Percentiles rank a stretch among this genome's conserved stretches.
Conservation (phyloP, 441 rosid genomes). For the Populus trichocarpa region DNA sequence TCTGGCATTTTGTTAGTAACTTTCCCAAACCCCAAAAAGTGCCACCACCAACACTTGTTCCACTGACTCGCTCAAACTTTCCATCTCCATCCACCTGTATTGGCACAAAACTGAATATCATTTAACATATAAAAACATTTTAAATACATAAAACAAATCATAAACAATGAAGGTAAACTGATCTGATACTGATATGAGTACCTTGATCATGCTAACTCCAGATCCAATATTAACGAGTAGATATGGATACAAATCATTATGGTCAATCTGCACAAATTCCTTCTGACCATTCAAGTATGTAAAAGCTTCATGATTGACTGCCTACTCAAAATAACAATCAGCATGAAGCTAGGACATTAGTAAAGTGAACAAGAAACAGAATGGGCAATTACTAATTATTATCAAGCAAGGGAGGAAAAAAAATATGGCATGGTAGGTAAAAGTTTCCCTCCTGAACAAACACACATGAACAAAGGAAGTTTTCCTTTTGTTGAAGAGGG, state of each 20-base stretch:
- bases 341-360: not conserved
- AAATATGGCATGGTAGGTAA: not conserved
- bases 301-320: constrained; percentile 98
- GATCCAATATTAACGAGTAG: constrained; percentile 99
- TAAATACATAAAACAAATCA: constrained; percentile 9
- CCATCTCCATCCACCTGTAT: constrained; percentile 98
- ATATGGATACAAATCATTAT: constrained; percentile 92
- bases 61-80: constrained; percentile 94
- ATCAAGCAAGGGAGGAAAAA: not conserved
- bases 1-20: constrained; percentile 94
- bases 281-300: constrained; percentile 92
- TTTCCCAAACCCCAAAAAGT: constrained; percentile 99
- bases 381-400: not conserved
- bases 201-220: constrained; percentile 99
- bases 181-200: constrained; percentile 16
- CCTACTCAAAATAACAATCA: constrained; percentile 41
- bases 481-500: constrained; percentile 4
- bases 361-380: not conserved
- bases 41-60: constrained; percentile 99
- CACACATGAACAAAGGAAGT: not conserved
- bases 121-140: not conserved
- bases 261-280: constrained; percentile 94
- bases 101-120: constrained; percentile 17
- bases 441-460: not conserved
- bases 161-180: constrained; percentile 11